phyloP scores from a whole-genome alignment of 192 early-diverging fungal genomes.

The Coemansia pectinata region DNA sequence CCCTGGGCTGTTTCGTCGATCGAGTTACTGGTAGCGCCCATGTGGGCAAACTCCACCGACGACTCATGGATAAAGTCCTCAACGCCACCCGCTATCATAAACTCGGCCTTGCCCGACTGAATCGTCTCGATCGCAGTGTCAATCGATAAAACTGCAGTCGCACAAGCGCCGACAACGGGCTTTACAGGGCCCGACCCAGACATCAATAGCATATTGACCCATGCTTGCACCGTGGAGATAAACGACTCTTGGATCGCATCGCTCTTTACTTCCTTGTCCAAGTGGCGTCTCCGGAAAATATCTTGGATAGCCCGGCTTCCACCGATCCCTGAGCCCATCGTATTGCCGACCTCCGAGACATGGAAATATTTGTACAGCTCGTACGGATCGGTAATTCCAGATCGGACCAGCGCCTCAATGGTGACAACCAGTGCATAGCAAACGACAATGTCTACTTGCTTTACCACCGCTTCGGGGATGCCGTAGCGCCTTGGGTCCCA shows the following conservation, averaged over 20 bases:
- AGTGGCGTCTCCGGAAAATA: conserved; percentile 77
- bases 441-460: conserved; percentile 89
- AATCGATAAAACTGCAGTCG: conserved; percentile 86
- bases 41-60: conserved; percentile 89
- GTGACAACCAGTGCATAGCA: conserved; percentile 88
- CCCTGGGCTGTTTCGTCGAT: conserved; percentile 81
- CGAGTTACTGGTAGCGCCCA: conserved; percentile 89
- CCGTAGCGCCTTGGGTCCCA: conserved; percentile 92
- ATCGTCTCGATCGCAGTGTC: conserved; percentile 89
- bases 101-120: conserved; percentile 82
- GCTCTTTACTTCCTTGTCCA: conserved; percentile 53
- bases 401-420: conserved; percentile 86
- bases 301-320: conserved; percentile 76
- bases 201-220: conserved; percentile 91
- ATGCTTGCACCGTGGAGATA: conserved; percentile 93
- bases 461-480: conserved; percentile 86
- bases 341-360: conserved; percentile 91
- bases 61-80: conserved; percentile 90
- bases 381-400: conserved; percentile 95
- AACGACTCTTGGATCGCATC: conserved; percentile 65
- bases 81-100: conserved; percentile 85
- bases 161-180: conserved; percentile 76
- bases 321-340: conserved; percentile 87
- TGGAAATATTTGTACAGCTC: conserved; percentile 97
- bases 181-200: conserved; percentile 88